Evolutionary conservation across 441 rosid genomes (phyloP), one percentile per base, ranked within the genome.

Genomic region (Mallotus repandus): DNA sequence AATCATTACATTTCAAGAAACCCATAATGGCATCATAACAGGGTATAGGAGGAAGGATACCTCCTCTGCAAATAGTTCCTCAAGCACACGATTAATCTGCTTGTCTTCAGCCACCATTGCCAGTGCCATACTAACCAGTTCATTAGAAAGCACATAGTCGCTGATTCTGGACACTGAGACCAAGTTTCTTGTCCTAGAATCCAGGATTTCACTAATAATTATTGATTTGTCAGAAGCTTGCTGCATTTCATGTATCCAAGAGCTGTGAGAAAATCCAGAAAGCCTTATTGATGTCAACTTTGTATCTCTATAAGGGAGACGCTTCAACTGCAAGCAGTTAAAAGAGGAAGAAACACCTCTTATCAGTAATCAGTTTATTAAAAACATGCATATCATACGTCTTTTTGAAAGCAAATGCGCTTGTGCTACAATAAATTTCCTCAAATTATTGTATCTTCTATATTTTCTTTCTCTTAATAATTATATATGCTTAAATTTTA

Each of bases 81-180:
- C 93, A 0, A 91, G 89, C 63, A 90, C 98, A 49, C 93, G 95
- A 81, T 91, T 91, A 64, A 94, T 94, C 85, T 92, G 97, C 81
- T 89, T 89, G 86, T 94, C 97, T 72, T 94, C 94, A 16, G 97
- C 96, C 15, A 94, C 97, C 97, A 89, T 92, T 15, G 97, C 97
- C 25, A 94, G 86, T 66, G 97, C 97, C 97, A 94, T 94, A 79
- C 96, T 90, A 66, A 91, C 97, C 53, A 92, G 82, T 80, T 91
- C 96, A 80, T 94, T 91, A 15, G 97, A 94, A 54, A 94, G 87
- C 61, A 94, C 96, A 78, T 92, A 94, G 79, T 91, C 97, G 60
- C 97, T 89, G 83, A 94, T 94, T 85, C 94, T 89, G 35, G 97
- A 94, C 21, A 94, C 97, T 4, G 97, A 92, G 48, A 91, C 97